Percentiles rank a stretch among this genome's conserved stretches.
Evolutionary conservation across 352 stramenopile species (phyloP).

Genomic region (Elongisporangium prolatum): DNA sequence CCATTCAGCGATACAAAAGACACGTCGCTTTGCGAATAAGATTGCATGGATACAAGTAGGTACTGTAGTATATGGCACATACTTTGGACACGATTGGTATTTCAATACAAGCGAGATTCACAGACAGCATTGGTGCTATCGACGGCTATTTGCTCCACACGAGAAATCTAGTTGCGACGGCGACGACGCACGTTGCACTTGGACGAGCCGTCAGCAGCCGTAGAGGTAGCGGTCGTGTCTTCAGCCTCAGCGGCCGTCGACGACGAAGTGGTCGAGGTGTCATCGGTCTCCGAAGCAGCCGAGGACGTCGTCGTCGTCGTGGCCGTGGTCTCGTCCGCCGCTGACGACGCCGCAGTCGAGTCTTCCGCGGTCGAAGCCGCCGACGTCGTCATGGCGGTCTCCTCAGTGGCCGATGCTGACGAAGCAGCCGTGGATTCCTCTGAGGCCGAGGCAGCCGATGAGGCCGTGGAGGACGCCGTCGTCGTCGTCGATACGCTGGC

Average conservation of each 20-base stretch:
- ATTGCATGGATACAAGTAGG: too few relatives aligned
- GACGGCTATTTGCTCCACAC: neutral
- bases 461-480: neutral
- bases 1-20: neutral
- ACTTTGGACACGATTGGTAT: neutral
- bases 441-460: constrained; percentile 2
- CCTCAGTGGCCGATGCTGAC: neutral
- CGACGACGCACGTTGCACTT: neutral
- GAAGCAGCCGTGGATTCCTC: neutral
- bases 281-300: neutral
- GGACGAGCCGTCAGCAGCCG: neutral
- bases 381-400: neutral
- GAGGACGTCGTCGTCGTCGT: neutral
- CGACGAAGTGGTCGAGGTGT: neutral
- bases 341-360: neutral
- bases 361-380: neutral
- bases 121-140: neutral
- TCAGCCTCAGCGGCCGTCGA: constrained; percentile 4
- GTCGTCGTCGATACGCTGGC: constrained; percentile 6
- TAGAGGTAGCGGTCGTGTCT: neutral
- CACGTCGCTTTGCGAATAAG: too few relatives aligned
- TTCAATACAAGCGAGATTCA: neutral
- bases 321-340: constrained; percentile 1
- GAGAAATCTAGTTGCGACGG: neutral
- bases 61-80: neutral